Conservation (phyloP, 176 grass and related monocot genomes). For the Carex parvula region DNA sequence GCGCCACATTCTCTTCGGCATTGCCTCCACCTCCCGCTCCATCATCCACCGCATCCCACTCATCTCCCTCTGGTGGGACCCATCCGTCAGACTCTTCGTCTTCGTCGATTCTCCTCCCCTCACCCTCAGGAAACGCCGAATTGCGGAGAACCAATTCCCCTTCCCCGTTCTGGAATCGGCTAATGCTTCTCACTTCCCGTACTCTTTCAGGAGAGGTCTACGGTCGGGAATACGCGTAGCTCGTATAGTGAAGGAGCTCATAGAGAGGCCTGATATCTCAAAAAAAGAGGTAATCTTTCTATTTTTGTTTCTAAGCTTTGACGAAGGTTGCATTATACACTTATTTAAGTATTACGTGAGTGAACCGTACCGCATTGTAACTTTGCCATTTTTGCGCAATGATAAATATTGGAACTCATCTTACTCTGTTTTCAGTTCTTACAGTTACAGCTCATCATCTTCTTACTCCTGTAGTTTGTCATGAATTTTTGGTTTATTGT, state of each 20-base stretch:
- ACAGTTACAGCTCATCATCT: background rate
- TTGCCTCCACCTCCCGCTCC: conserved; percentile 59
- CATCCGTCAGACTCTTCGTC: conserved; percentile 41
- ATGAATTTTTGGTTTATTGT: background rate
- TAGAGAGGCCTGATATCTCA: conserved; percentile 27
- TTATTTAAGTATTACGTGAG: no score
- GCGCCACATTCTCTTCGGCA: conserved; percentile 67
- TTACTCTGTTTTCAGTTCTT: background rate
- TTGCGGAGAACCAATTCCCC: background rate
- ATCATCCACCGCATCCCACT: conserved; percentile 42
- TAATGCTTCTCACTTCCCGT: conserved; percentile 65
- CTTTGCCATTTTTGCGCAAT: background rate
- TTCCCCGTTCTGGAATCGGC: conserved; percentile 46
- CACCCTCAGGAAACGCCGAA: background rate
- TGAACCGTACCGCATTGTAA: background rate
- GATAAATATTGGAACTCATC: background rate
- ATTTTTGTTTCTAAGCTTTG: background rate
- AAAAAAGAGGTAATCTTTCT: conserved; percentile 20
- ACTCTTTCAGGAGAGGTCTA: conserved; percentile 54
- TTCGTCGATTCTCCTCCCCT: conserved; percentile 46
- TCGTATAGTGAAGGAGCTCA: conserved; percentile 76
- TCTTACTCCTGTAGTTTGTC: background rate
- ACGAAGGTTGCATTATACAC: no score
- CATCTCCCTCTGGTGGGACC: conserved; percentile 69
- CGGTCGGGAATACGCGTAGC: conserved; percentile 82